Base-by-base conservation (phyloP, 2,329 filamentous ascomycete genomes). In the Colletotrichum costaricense region DNA sequence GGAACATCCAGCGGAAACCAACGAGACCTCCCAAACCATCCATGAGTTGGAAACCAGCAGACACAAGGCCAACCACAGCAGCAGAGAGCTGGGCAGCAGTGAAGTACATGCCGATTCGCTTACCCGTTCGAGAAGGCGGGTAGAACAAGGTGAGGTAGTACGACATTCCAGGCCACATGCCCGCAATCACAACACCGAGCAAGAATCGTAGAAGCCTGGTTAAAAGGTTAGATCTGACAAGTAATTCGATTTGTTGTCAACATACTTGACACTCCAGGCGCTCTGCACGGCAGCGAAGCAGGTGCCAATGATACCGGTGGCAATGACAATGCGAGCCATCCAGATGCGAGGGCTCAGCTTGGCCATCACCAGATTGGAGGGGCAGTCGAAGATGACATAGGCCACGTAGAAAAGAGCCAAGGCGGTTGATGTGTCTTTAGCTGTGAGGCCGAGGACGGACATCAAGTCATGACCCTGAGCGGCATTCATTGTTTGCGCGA, bases 151-250 rank as follows among this genome's bases (percentile, higher is more conserved):
- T 97, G 59, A 98, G 87, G 79, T 97, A 98, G 81, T 97, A 97
- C 11, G 94, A 91, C 95, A 98, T 97, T 63, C 95, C 95, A 0
- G 95, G 95, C 95, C 95, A 98, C 93, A 98, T 95, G 59, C 95
- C 95, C 1, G 95, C 95, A 80, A 95, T 95, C 28, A 97, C 95
- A 16, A 97, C 89, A 60, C 95, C 95, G 7, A 98, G 89, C 12
- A 98, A 87, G 69, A 98, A 92, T 8, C 95, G 92, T 33, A 98
- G 88, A n/a, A 97, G 86, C 76, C 90, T 89, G 57, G 7, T 11
- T n/a, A 5, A 9, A 22, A 2, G 26, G 67, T 62, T 55, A 57
- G 38, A 56, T 59, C 19, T 26, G 54, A 76, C 35, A 81, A 75
- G 4, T 66, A 28, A n/a, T 8, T 38, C 56, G n/a, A 57, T 14